Evolutionary conservation across 2,329 filamentous ascomycete genomes (phyloP), one percentile per base, ranked within the genome.

Genomic region (Furcasterigmium sp.): DNA sequence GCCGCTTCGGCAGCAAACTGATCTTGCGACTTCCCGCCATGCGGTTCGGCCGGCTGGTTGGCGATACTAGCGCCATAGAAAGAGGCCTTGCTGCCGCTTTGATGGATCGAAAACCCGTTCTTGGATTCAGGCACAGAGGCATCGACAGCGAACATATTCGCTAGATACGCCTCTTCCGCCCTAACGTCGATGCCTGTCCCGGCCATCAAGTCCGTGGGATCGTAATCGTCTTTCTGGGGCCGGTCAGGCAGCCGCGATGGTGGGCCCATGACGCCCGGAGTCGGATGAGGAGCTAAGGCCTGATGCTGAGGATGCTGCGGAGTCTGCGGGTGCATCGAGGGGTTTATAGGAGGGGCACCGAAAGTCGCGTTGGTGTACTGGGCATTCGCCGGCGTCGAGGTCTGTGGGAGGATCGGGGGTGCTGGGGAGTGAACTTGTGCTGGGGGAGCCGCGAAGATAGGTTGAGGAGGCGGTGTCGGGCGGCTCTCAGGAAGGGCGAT

Each of bases 181-280:
- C 85, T 82, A 37, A 95, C 66, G 67, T 95, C 87, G 50, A 96
- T 89, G 39, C 89, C 90, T 14, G 89, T 91, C 15, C 86, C 87
- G 15, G 84, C 84, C 43, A 95, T 66, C 40, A 90, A 86, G 65
- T 96, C 91, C 51, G 85, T 87, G 37, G 91, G 76, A 55, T 95
- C 88, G 54, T 91, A 81, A 45, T 78, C 69, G 43, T 76, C 74
- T 51, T 82, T 88, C 11, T 76, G 73, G 35, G 80, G 76, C 51
- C 73, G 72, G 45, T 85, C 84, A 15, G 72, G 71, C 45, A 72
- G 80, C 55, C 77, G 80, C 54, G 75, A 82, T 54, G 76, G 80
- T 47, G 69, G 79, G 0, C 74, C 76, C 77, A 79, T 83, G 37
- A 59, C 54, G 44, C 63, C 69, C 9, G 55, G 52, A 25, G 55